Percentiles rank a stretch among this genome's conserved stretches.
These are phyloP conservation scores for Saccharomyces hybrid DNA, from an alignment of 1,139 yeast species.

Conservation along the genomic window DNA sequence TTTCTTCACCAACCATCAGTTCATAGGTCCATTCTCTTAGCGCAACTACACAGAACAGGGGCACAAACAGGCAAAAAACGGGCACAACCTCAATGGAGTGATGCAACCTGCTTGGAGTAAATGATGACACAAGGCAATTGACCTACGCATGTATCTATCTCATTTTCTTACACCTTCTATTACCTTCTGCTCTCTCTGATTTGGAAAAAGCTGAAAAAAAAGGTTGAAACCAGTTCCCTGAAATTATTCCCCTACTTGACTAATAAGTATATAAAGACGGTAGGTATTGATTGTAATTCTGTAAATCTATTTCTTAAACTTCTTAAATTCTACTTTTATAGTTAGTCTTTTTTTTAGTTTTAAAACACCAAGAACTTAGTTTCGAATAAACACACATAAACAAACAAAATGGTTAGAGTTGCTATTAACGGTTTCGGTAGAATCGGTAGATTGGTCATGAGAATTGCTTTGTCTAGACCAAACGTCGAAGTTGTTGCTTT, in stretches of 20 bases:
- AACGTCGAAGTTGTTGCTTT: constrained; percentile 71
- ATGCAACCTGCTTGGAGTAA: not conserved
- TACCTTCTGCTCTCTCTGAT: not conserved
- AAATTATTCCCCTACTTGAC: not conserved
- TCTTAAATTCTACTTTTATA: not conserved
- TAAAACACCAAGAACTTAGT: constrained; percentile 13
- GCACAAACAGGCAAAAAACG: not conserved
- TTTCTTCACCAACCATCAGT: not conserved
- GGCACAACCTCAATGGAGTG: constrained; percentile 1
- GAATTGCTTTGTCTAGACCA: constrained; percentile 64
- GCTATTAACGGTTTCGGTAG: constrained; percentile 92
- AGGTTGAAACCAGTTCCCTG: not conserved
- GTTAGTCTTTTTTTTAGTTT: not conserved
- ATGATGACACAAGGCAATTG: not conserved
- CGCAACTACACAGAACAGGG: not conserved
- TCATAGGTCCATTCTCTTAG: not conserved
- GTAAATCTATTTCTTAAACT: not conserved
- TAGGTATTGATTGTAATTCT: not conserved
- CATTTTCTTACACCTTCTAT: not conserved
- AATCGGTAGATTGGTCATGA: constrained; percentile 74
- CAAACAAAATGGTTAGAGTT: constrained; percentile 41
- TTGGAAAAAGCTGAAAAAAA: not conserved
- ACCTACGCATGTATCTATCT: not conserved
- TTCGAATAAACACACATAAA: constrained; percentile 11
- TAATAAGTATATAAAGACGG: constrained; percentile 1